phyloP scores from a whole-genome alignment of 2,329 filamentous ascomycete genomes.

The Cercospora citrullina region DNA sequence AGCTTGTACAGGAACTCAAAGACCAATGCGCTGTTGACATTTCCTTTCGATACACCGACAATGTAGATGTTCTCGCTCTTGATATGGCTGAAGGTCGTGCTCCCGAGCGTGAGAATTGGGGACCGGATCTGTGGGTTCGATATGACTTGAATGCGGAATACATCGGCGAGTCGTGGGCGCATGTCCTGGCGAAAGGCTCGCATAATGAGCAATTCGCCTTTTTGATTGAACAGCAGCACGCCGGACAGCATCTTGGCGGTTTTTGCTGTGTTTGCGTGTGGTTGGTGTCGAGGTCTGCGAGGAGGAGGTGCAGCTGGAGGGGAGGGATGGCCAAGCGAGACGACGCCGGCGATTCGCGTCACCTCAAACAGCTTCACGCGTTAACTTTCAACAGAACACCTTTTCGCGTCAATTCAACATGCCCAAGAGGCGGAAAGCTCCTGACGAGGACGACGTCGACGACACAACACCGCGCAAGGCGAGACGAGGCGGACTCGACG shows the following conservation, averaged over 20 bases:
- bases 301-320: constrained; percentile 7
- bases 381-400: constrained; percentile 5
- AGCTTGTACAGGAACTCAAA: constrained; percentile 97
- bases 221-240: constrained; percentile 98
- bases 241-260: constrained; percentile 80
- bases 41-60: constrained; percentile 96
- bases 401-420: constrained; percentile 18
- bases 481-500: constrained; percentile 17
- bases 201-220: constrained; percentile 99
- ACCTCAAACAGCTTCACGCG: constrained; percentile 9
- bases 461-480: constrained; percentile 33
- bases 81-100: constrained; percentile 98
- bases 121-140: constrained; percentile 97
- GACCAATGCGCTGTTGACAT: constrained; percentile 95
- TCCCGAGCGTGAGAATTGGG: constrained; percentile 93
- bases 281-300: constrained; percentile 5
- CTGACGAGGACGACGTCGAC: constrained; percentile 23
- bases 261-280: background rate
- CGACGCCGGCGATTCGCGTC: constrained; percentile 13
- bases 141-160: constrained; percentile 98
- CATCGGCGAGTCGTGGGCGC: constrained; percentile 92
- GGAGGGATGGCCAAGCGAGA: background rate
- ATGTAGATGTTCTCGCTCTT: constrained; percentile 99
- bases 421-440: constrained; percentile 29
- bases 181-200: constrained; percentile 98